Conservation (phyloP, 2,329 filamentous ascomycete species). For the Metarhizium album region DNA sequence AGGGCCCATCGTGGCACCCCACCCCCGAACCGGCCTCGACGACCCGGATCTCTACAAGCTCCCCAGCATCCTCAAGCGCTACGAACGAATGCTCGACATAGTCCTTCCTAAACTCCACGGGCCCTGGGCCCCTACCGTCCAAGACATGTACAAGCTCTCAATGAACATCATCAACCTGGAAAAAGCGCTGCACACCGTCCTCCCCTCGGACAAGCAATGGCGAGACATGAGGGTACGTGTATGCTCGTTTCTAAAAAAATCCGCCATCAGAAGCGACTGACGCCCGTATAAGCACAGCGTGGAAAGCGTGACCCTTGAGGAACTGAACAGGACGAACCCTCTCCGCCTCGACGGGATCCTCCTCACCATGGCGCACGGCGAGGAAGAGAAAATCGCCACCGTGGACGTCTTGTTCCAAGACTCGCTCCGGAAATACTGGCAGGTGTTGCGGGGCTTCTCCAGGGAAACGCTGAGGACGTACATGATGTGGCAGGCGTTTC, state of each 20-base stretch:
- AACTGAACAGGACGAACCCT: not conserved
- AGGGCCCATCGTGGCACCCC: not conserved
- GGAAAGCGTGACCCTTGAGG: not conserved
- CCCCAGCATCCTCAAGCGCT: not conserved
- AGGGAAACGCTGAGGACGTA: slow-evolving; percentile 8
- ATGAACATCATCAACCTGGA: not conserved
- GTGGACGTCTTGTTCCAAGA: not conserved
- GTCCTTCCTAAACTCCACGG: not conserved
- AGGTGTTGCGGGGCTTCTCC: not conserved
- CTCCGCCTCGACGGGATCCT: not conserved
- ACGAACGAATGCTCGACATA: not conserved
- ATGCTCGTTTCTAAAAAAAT: too few relatives aligned
- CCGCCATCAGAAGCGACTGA: not conserved
- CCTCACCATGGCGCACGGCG: not conserved
- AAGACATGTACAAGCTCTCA: not conserved
- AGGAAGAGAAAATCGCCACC: not conserved
- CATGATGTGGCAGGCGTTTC: slow-evolving; percentile 9
- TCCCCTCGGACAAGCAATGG: not conserved
- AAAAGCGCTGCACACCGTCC: not conserved
- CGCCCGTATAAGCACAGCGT: not conserved
- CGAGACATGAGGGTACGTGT: not conserved
- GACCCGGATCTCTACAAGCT: not conserved
- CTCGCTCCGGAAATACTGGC: not conserved
- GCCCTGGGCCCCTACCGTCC: not conserved
- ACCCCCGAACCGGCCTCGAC: not conserved